Conservation (phyloP, 2,329 filamentous ascomycete genomes). For the Aspergillus sp. region DNA sequence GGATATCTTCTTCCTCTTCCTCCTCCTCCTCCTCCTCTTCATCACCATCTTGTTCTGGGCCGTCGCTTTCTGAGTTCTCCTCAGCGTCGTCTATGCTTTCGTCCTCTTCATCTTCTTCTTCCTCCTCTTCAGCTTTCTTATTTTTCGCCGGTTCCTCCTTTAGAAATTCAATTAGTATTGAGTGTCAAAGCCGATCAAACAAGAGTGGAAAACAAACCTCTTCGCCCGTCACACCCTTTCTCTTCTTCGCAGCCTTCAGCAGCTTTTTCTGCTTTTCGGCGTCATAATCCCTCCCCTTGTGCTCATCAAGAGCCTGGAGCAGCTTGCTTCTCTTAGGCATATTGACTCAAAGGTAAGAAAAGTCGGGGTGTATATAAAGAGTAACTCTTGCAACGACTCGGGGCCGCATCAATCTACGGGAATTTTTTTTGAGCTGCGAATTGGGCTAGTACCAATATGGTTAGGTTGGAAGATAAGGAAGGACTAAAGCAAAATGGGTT, state of each 20-base stretch:
- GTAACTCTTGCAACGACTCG: not conserved
- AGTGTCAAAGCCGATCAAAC: not conserved
- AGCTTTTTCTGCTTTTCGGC: slow-evolving; percentile 76
- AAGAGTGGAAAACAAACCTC: slow-evolving; percentile 9
- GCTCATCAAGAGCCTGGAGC: slow-evolving; percentile 57
- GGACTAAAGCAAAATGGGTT: slow-evolving; percentile 18
- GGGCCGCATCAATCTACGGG: not conserved
- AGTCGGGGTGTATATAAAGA: not conserved
- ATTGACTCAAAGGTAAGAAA: slow-evolving; percentile 12
- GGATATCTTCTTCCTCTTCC: slow-evolving; percentile 82
- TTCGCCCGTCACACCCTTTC: slow-evolving; percentile 36
- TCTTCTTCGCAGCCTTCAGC: slow-evolving; percentile 49
- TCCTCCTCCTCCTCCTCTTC: slow-evolving; percentile 55
- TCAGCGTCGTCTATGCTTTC: slow-evolving; percentile 35
- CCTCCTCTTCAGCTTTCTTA: slow-evolving; percentile 10
- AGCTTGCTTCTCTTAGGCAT: slow-evolving; percentile 60
- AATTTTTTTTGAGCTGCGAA: slow-evolving; percentile 13
- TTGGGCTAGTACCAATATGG: slow-evolving; percentile 4
- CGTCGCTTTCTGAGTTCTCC: slow-evolving; percentile 25
- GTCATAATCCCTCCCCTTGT: slow-evolving; percentile 66
- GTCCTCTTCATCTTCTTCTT: slow-evolving; percentile 37
- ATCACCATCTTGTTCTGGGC: slow-evolving; percentile 33
- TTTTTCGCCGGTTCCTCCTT: not conserved
- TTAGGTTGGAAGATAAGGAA: slow-evolving; percentile 10
- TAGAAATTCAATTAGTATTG: not conserved